phyloP scores from a whole-genome alignment of 139 green algal genomes.

The Tetradesmus lagerheimii region DNA sequence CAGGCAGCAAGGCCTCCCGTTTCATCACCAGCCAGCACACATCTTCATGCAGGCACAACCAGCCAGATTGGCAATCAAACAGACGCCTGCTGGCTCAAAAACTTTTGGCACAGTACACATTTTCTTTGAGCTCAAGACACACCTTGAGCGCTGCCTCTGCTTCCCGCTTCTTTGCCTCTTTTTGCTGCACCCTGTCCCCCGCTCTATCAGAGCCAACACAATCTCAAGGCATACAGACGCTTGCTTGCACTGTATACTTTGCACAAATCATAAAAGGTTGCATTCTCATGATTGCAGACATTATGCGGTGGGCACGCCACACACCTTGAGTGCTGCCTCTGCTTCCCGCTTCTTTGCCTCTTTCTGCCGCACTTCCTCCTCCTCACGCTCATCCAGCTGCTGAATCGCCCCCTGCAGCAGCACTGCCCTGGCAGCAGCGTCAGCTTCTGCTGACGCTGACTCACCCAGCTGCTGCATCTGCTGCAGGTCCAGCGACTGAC shows the following conservation, averaged over 20 bases:
- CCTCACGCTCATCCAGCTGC: slow-evolving; percentile 16
- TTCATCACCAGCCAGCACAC: too few relatives aligned
- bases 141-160: slow-evolving; percentile 1
- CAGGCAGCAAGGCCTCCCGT: too few relatives aligned
- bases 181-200: neutral
- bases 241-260: too few relatives aligned
- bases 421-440: slow-evolving; percentile 27
- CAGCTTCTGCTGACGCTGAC: neutral
- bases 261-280: too few relatives aligned
- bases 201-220: too few relatives aligned
- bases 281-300: too few relatives aligned
- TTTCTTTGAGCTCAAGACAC: neutral
- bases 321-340: slow-evolving; percentile 24
- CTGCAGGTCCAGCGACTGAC: slow-evolving; percentile 29
- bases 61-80: too few relatives aligned
- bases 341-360: slow-evolving; percentile 37
- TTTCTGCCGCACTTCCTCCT: slow-evolving; percentile 54
- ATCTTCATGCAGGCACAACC: too few relatives aligned
- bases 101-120: too few relatives aligned
- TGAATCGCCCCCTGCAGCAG: slow-evolving; percentile 32
- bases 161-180: neutral
- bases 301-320: too few relatives aligned
- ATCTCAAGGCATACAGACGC: neutral
- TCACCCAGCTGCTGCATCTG: slow-evolving; percentile 38
- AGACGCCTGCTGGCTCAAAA: too few relatives aligned